A percentile compares a stretch with the other conserved stretches of the same genome.
Evolutionary conservation across 2,329 filamentous ascomycete species (phyloP).

Genomic region (Calonectria hawksworthii): DNA sequence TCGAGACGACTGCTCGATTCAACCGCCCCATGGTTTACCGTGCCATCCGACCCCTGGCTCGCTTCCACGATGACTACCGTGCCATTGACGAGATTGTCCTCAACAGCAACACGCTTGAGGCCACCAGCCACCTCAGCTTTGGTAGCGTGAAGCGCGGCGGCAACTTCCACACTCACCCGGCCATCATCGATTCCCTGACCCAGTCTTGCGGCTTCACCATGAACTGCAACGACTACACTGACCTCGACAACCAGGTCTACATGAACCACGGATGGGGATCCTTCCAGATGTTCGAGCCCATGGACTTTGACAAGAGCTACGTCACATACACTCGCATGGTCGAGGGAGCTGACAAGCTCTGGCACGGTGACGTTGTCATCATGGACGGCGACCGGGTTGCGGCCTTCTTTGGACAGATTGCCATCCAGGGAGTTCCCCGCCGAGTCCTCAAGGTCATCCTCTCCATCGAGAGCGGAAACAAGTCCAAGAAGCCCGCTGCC

Average conservation of each 20-base stretch:
- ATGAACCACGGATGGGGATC: constrained; percentile 42
- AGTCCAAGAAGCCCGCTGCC: constrained; percentile 16
- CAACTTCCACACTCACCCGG: constrained; percentile 37
- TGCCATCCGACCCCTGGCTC: constrained; percentile 36
- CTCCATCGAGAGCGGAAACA: constrained; percentile 34
- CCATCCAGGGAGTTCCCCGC: constrained; percentile 49
- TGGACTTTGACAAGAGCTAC: constrained; percentile 40
- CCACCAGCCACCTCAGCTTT: constrained; percentile 34
- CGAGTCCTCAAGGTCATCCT: constrained; percentile 39
- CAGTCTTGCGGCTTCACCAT: constrained; percentile 42
- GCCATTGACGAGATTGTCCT: constrained; percentile 39
- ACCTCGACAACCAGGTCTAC: constrained; percentile 36
- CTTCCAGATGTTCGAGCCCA: constrained; percentile 33
- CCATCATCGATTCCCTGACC: constrained; percentile 37
- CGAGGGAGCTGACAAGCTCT: constrained; percentile 33
- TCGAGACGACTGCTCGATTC: constrained; percentile 33
- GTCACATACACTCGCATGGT: constrained; percentile 38
- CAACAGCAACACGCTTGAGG: constrained; percentile 36
- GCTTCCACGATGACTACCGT: constrained; percentile 40
- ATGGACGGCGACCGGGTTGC: constrained; percentile 67
- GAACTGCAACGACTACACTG: constrained; percentile 41
- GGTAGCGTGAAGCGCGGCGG: constrained; percentile 34
- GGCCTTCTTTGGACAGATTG: constrained; percentile 45
- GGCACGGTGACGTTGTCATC: constrained; percentile 65
- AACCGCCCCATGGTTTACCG: constrained; percentile 41